Evolutionary conservation across 164 flowering plant genomes (phyloP).

Genomic region (Brasenia schreberi): DNA sequence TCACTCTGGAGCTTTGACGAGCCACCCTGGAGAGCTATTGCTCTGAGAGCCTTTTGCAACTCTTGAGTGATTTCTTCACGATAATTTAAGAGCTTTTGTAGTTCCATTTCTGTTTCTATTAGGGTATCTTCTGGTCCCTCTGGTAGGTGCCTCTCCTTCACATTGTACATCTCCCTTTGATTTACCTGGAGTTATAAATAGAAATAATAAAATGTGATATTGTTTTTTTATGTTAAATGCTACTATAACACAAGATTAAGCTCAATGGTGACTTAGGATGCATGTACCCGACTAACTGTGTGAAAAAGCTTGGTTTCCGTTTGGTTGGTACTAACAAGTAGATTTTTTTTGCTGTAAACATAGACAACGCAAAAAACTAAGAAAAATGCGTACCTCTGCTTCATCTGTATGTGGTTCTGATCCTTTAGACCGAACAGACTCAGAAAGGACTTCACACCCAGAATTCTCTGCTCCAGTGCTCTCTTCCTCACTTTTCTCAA

Average conservation of each 20-base stretch:
- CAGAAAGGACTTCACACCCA: neutral
- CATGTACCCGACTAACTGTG: too few species aligned
- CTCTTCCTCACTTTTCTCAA: conserved; percentile 1
- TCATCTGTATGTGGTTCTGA: too few species aligned
- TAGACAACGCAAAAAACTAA: neutral
- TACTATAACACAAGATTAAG: too few species aligned
- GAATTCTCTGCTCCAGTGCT: neutral
- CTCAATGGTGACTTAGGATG: too few species aligned
- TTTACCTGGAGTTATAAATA: conserved; percentile 27
- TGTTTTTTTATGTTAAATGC: too few species aligned
- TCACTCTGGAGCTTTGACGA: conserved; percentile 36
- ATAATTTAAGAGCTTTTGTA: conserved; percentile 31
- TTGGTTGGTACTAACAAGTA: neutral
- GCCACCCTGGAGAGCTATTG: conserved; percentile 41
- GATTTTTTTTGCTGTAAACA: neutral
- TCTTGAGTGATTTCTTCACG: conserved; percentile 29
- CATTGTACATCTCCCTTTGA: conserved; percentile 35
- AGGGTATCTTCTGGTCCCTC: conserved; percentile 39
- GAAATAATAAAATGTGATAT: too few species aligned
- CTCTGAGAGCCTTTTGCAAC: conserved; percentile 37
- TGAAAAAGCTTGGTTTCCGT: too few species aligned
- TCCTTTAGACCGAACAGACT: too few species aligned
- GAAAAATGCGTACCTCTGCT: neutral
- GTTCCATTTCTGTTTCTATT: conserved; percentile 24
- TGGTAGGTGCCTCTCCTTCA: conserved; percentile 35